phyloP scores from a whole-genome alignment of 1,284 basidiomycete genomes.

The Microstroma glucosiphilum region DNA sequence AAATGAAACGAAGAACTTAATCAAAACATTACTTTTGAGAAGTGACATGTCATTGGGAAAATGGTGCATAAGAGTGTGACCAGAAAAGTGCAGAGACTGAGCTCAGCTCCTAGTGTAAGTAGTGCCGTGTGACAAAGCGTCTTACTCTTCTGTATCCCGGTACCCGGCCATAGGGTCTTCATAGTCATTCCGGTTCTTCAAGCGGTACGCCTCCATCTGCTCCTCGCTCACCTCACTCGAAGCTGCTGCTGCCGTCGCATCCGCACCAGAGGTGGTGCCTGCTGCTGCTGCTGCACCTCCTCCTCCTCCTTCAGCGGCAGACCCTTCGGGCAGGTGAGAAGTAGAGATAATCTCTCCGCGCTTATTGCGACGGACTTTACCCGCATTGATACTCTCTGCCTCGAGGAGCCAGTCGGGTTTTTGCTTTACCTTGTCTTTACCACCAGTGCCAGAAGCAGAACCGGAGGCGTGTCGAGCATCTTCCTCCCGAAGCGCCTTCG shows the following conservation, averaged over 20 bases:
- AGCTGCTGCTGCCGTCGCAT: conserved; percentile 52
- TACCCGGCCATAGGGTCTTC: conserved; percentile 88
- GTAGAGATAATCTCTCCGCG: not conserved
- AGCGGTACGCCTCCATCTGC: conserved; percentile 81
- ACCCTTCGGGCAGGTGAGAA: not conserved
- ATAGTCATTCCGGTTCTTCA: conserved; percentile 59
- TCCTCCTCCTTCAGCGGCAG: conserved; percentile 11
- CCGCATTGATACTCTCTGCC: conserved; percentile 21
- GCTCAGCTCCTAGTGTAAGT: no score
- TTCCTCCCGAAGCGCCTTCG: conserved; percentile 22
- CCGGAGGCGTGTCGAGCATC: not conserved
- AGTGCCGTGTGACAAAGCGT: no score
- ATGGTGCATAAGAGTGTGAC: no score
- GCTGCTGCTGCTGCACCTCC: not conserved
- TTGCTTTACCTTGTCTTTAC: conserved; percentile 7
- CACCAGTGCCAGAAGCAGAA: not conserved
- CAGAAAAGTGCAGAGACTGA: no score
- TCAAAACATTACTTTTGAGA: no score
- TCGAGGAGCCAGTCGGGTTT: conserved; percentile 37
- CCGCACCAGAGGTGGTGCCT: conserved; percentile 25
- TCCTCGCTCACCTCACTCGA: conserved; percentile 74
- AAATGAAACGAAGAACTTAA: no score
- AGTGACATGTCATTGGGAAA: no score
- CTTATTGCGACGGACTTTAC: not conserved
- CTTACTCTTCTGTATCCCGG: conserved; percentile 56